phyloP scores from a whole-genome alignment of 2,329 filamentous ascomycete species.

The Pezicula radicicola region DNA sequence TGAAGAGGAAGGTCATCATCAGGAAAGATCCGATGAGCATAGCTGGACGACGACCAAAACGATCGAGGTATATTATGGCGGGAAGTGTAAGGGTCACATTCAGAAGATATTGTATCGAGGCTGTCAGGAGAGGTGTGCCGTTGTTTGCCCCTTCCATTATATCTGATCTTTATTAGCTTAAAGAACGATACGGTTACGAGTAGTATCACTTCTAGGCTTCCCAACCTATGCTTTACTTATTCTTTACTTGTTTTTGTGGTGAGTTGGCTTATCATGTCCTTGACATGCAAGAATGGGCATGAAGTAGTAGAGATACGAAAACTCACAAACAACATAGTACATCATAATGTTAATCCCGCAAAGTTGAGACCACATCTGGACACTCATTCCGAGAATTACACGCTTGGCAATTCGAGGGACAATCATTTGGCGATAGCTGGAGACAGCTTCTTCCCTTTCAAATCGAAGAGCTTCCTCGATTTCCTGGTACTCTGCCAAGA shows the following conservation, averaged over 20 bases:
- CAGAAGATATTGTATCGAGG: slow-evolving; percentile 72
- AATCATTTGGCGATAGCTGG: slow-evolving; percentile 69
- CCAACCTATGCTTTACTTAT: no score
- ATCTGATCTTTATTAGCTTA: slow-evolving; percentile 32
- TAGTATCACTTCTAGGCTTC: not conserved
- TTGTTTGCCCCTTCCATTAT: slow-evolving; percentile 65
- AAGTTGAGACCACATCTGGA: slow-evolving; percentile 73
- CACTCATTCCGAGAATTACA: slow-evolving; percentile 67
- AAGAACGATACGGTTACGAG: not conserved
- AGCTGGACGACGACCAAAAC: slow-evolving; percentile 68
- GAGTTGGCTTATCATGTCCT: no score
- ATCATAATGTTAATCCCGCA: slow-evolving; percentile 75
- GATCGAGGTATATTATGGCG: slow-evolving; percentile 71
- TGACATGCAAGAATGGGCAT: not conserved
- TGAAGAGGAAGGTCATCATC: slow-evolving; percentile 62
- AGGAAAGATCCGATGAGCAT: slow-evolving; percentile 62
- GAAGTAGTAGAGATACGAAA: not conserved
- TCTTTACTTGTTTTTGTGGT: no score
- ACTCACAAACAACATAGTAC: slow-evolving; percentile 63
- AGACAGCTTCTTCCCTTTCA: slow-evolving; percentile 67
- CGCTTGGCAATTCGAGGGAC: slow-evolving; percentile 69
- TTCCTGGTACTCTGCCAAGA: slow-evolving; percentile 62
- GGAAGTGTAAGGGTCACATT: slow-evolving; percentile 77
- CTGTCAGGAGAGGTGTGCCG: slow-evolving; percentile 59
- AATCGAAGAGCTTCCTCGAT: slow-evolving; percentile 74